Base-by-base conservation (phyloP, 108 stramenopile genomes). In the Nannochloropsis oceanica region DNA sequence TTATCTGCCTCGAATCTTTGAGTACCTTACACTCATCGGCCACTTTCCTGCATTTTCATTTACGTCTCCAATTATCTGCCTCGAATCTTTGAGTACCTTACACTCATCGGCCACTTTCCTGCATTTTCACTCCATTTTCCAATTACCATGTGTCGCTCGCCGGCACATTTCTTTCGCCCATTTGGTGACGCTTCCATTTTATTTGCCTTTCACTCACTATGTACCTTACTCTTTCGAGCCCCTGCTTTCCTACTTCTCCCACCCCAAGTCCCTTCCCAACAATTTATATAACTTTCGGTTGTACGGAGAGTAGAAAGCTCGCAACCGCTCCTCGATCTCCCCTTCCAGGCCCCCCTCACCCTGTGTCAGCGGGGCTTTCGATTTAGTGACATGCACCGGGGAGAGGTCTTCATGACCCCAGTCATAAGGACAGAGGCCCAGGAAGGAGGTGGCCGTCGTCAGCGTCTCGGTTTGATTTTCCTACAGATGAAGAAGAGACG, bases 231-330 rank as follows among this genome's bases (percentile, higher is more conserved):
- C 34, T 34, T 34, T 34, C 5, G 34, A 5, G 34, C 34, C 34
- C 34, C 34, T 34, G 34, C 59, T 9, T 18, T 73, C 59, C 59
- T 80, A 59, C 46, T 84, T 84, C 34, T 87, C 87, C 87, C 87
- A 87, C 22, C 80, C 83, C 9, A 87, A 44, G 27, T 87, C 80
- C 43, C 87, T 79, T 18, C 80, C 46, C 7, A 87, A 43, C 24
- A 84, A 43, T 42, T 84, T 42, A 46, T 87, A 87, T 11, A 87
- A 83, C 42, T 80, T 87, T 26, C 59, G 27, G 80, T 87, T 87
- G 83, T 44, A 84, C 43, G 87, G 87, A 12, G 43, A 44, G 44
- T 87, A 87, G 50, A 87, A 87, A 34, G 83, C 87, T n/a, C 83
- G 87, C 44, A 87, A 43, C 12, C n/a, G 22, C 59, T n/a, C n/a